phyloP scores from a whole-genome alignment of 2,329 filamentous ascomycete species.

The Trichoderma asperellum region DNA sequence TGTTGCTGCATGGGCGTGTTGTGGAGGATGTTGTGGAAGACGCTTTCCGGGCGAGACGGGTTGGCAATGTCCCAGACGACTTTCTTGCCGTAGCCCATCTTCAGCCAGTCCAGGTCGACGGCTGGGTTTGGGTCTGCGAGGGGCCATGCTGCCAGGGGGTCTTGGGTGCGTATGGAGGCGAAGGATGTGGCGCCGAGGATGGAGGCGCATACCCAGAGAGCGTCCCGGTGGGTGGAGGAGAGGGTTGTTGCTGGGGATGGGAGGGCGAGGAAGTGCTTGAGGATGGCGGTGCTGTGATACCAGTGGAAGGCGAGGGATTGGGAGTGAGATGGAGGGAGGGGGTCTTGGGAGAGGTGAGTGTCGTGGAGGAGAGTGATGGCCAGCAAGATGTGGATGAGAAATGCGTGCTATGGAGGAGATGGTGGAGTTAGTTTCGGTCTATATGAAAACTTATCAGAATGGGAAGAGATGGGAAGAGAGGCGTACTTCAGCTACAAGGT shows the following conservation, averaged over 20 bases:
- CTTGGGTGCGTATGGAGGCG: conserved; percentile 47
- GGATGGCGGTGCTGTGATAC: conserved; percentile 52
- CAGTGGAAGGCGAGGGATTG: conserved; percentile 50
- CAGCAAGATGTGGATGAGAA: conserved; percentile 59
- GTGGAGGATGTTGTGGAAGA: conserved; percentile 45
- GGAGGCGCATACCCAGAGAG: conserved; percentile 52
- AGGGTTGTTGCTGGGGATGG: conserved; percentile 36
- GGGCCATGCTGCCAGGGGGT: conserved; percentile 59
- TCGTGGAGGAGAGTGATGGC: conserved; percentile 59
- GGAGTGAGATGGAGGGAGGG: conserved; percentile 34
- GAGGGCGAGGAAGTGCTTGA: conserved; percentile 48
- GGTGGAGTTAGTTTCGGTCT: not conserved
- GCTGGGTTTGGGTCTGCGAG: conserved; percentile 46
- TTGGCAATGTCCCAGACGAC: conserved; percentile 57
- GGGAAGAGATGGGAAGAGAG: not conserved
- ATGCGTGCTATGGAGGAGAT: conserved; percentile 47
- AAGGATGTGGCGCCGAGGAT: conserved; percentile 53
- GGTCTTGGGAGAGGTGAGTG: conserved; percentile 42
- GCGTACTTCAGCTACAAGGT: conserved; percentile 48
- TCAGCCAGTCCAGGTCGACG: conserved; percentile 61
- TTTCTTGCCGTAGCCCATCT: conserved; percentile 59
- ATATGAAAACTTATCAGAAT: not conserved
- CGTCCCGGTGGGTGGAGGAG: conserved; percentile 48
- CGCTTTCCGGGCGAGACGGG: conserved; percentile 51
- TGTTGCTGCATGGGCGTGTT: conserved; percentile 21